These are phyloP conservation scores for Ganoderma lucidum DNA, from an alignment of 1,284 basidiomycete species.

Conservation along the genomic window DNA sequence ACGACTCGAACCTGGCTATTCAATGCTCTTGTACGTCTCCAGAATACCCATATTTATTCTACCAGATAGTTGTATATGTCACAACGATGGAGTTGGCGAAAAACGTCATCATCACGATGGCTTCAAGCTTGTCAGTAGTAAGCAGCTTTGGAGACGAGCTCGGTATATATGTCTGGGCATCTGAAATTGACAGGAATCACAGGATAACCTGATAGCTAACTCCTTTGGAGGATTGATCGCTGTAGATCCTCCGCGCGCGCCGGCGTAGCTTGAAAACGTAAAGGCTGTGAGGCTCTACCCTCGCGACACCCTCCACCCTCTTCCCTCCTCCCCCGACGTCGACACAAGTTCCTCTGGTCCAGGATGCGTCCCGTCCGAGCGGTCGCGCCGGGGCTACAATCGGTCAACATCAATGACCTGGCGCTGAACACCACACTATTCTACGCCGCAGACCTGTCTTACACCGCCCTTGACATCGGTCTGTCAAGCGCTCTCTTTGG, in stretches of 20 bases:
- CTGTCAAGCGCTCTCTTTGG: neutral
- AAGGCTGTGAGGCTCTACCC: neutral
- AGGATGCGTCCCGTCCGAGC: neutral
- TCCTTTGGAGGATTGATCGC: neutral
- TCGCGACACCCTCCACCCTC: neutral
- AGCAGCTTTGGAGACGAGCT: too few species aligned
- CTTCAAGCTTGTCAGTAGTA: too few species aligned
- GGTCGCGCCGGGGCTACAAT: neutral
- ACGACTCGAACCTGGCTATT: neutral
- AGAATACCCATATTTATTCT: too few species aligned
- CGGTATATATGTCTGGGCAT: neutral
- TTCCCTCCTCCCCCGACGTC: too few species aligned
- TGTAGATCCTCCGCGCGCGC: neutral
- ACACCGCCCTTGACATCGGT: neutral
- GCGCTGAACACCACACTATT: neutral
- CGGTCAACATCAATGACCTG: neutral
- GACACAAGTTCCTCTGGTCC: too few species aligned
- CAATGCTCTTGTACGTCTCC: too few species aligned
- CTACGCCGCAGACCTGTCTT: constrained; percentile 1
- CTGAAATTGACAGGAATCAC: neutral
- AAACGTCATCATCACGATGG: too few species aligned
- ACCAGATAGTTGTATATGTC: neutral
- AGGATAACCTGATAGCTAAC: neutral
- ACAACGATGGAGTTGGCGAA: neutral
- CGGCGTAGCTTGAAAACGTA: neutral